phyloP scores from a whole-genome alignment of 306 rosid genomes.

The Canavalia gladiata region DNA sequence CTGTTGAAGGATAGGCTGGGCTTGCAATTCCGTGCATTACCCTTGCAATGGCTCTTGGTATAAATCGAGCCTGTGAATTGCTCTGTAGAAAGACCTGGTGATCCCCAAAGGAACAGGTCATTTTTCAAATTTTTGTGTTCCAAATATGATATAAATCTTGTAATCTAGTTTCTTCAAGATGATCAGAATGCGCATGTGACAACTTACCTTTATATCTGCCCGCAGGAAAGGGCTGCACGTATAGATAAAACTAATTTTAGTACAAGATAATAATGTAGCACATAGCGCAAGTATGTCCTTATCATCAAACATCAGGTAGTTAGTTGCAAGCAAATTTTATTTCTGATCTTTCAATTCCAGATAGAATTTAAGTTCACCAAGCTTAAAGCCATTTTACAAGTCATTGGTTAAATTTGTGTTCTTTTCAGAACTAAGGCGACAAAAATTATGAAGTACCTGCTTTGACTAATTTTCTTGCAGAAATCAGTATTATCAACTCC shows the following conservation, averaged over 20 bases:
- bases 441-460: slow-evolving; percentile 68
- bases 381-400: slow-evolving; percentile 27
- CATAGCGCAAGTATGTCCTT: slow-evolving; percentile 21
- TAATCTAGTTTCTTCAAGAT: slow-evolving; percentile 37
- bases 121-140: slow-evolving; percentile 14
- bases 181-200: slow-evolving; percentile 28
- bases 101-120: slow-evolving; percentile 45
- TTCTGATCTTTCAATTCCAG: slow-evolving; percentile 12
- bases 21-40: slow-evolving; percentile 96
- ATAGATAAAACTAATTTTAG: slow-evolving; percentile 57
- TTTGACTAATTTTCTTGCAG: slow-evolving; percentile 70
- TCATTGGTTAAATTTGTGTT: slow-evolving; percentile 26
- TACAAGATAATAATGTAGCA: slow-evolving; percentile 40
- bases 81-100: slow-evolving; percentile 85
- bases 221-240: slow-evolving; percentile 88
- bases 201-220: slow-evolving; percentile 89
- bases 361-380: slow-evolving; percentile 15
- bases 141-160: slow-evolving; percentile 37
- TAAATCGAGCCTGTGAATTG: slow-evolving; percentile 82
- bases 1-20: slow-evolving; percentile 87
- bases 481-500: slow-evolving; percentile 59
- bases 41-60: slow-evolving; percentile 96
- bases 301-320: slow-evolving; percentile 35
- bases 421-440: slow-evolving; percentile 16
- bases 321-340: background rate